Base-by-base conservation (phyloP, 129 eudicot species). In the Glebionis coronaria region DNA sequence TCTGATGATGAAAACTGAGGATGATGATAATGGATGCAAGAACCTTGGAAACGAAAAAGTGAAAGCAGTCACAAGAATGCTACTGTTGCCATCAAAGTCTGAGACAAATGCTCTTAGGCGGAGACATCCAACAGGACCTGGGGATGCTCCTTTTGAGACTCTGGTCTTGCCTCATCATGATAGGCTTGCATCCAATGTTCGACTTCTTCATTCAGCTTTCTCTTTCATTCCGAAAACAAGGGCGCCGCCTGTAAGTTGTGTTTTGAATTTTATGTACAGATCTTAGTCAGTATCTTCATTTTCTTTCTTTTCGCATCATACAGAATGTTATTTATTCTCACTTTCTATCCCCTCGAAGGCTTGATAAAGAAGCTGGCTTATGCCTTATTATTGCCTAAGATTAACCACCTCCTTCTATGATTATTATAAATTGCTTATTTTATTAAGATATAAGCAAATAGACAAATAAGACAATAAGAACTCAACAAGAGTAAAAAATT, bases 161-260 rank as follows among this genome's bases (percentile, higher is more conserved):
- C 65, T 91, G 72, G 83, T 86, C 56, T 47, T 85, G 67, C 69
- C 83, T 38, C 81, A 87, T 79, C 81, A 83, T 66, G 93, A 91
- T 79, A 87, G 97, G 71, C 77, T 87, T 78, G 56, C 75, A 56
- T 83, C 97, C 49, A 79, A 83, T 67, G 57, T 77, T 67, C 79
- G 84, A 28, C 82, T 91, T 68, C 84, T 91, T 68, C 88, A 83
- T 81, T 83, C 96, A 59, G 67, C 86, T 27, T 83, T 85, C 64
- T 81, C 93, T 57, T 85, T 80, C 81, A 91, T 91, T 71, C 97
- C 96, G 5, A 78, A 74, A 76, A 68, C 96, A 60, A 85, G 97
- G 70, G 95, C 97, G 13, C 94, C 94, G 12, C 96, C 94, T 16
- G 96, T 87, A 85, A 70, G 78, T 81, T 15, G 62, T 44, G 56